Evolutionary conservation across 148 eudicot species (phyloP).

Genomic region (Diospyros lotus): DNA sequence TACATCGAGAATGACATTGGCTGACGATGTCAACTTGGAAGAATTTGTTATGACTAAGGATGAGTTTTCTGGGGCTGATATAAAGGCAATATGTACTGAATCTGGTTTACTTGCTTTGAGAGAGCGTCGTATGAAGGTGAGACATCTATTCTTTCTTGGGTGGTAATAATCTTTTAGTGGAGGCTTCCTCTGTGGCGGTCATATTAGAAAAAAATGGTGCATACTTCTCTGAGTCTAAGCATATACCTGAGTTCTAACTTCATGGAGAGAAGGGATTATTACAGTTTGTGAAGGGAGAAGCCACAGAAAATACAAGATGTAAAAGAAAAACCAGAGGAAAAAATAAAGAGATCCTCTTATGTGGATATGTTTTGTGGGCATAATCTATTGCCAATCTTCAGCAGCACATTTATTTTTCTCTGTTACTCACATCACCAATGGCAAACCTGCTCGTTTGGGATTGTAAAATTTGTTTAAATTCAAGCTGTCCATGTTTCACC

Average conservation of each 20-base stretch:
- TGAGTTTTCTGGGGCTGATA: constrained; percentile 98
- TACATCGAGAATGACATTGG: constrained; percentile 90
- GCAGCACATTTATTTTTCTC: not conserved
- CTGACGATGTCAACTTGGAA: constrained; percentile 95
- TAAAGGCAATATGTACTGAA: constrained; percentile 97
- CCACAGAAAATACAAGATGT: not conserved
- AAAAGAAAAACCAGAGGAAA: not conserved
- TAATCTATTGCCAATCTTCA: not conserved
- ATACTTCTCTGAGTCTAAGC: no score
- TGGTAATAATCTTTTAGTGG: not conserved
- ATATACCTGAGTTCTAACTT: not conserved
- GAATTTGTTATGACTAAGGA: constrained; percentile 99
- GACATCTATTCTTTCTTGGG: not conserved
- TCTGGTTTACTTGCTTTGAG: constrained; percentile 94
- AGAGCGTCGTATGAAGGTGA: constrained; percentile 98
- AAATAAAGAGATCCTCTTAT: not conserved
- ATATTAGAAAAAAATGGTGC: not conserved
- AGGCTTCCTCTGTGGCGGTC: not conserved
- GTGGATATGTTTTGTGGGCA: not conserved
- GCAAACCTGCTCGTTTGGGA: not conserved
- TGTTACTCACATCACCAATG: not conserved
- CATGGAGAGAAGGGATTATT: not conserved
- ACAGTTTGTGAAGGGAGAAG: not conserved
- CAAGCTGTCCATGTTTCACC: not conserved
- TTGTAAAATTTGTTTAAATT: not conserved